Evolutionary conservation across 441 rosid genomes (phyloP), one percentile per base, ranked within the genome.

Genomic region (Pelargonium myrrhifolium): DNA sequence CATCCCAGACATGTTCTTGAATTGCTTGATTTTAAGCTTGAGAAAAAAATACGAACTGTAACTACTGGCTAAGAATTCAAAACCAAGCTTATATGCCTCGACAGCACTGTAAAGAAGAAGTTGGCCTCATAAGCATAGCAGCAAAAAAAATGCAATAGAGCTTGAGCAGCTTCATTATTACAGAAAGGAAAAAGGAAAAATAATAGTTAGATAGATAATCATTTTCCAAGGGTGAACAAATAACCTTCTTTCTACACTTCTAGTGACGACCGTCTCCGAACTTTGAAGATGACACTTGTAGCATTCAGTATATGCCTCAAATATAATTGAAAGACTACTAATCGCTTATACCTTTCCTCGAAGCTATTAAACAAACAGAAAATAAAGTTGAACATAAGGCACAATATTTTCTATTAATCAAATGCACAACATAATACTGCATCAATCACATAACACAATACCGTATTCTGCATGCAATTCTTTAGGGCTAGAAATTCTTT

Each of bases 391-490:
- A 71, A 51, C 11, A 68, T 42, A 77, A 9, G 65, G 26, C 17
- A 21, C 10, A 64, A 66, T 35, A 42, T 59, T 51, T 72, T 39
- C 65, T 15, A 22, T 31, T 47, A 75, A 62, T 53, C 37, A 42
- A 53, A 22, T 59, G 17, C 17, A 76, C 20, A 53, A 65, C 58
- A 60, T 21, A 66, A 65, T 28, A 58, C 64, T 59, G 71, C 26
- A 65, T 58, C 56, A 40, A 45, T 62, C 12, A 43, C 53, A 67
- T 12, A 66, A 17, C 63, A 65, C 20, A 9, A 68, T 90, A 93
- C 98, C 89, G 82, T 83, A 74, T 84, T 86, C 69, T 87, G 96
- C 98, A 90, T 90, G 85, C 98, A 93, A 71, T 62, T 86, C 79
- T 82, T 89, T 40, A 90, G 73, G 9, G 75, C 82, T 72, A 90